Percentiles rank a stretch among this genome's conserved stretches.
phyloP scores from a whole-genome alignment of 768 basidiomycete species.

The Leucocoprinus sp. region DNA sequence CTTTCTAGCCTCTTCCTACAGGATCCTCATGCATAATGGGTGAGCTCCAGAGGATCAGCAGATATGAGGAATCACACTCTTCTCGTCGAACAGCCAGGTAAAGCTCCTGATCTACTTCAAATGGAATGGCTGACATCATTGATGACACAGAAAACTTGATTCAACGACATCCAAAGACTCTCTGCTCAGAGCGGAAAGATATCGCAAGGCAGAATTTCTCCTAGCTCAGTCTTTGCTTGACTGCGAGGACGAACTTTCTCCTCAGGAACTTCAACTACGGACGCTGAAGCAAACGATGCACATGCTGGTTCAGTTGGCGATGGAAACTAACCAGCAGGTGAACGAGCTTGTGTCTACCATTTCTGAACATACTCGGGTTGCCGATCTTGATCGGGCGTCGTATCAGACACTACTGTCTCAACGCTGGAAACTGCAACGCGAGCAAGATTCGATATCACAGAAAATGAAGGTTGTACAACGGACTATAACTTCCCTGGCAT shows the following conservation, averaged over 20 bases:
- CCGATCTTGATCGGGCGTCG: constrained; percentile 1
- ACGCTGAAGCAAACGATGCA: constrained; percentile 1
- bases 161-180: neutral
- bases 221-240: neutral
- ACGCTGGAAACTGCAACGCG: constrained; percentile 5
- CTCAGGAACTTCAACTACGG: constrained; percentile 2
- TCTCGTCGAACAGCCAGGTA: neutral
- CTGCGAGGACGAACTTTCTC: constrained; percentile 5
- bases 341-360: neutral
- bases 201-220: constrained; percentile 6
- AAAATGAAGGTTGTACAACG: constrained; percentile 5
- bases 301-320: constrained; percentile 4
- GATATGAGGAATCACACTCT: neutral
- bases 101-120: neutral
- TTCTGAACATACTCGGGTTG: neutral
- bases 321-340: constrained; percentile 1
- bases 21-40: neutral
- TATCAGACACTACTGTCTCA: constrained; percentile 6
- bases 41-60: neutral
- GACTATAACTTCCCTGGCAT: neutral
- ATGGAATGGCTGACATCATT: neutral
- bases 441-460: constrained; percentile 2
- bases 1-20: neutral
- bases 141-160: neutral
- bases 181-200: constrained; percentile 4